Percentiles rank a stretch among this genome's conserved stretches.
Evolutionary conservation across 495 filamentous ascomycete species (phyloP).

Genomic region (Neurospora tetrasperma): DNA sequence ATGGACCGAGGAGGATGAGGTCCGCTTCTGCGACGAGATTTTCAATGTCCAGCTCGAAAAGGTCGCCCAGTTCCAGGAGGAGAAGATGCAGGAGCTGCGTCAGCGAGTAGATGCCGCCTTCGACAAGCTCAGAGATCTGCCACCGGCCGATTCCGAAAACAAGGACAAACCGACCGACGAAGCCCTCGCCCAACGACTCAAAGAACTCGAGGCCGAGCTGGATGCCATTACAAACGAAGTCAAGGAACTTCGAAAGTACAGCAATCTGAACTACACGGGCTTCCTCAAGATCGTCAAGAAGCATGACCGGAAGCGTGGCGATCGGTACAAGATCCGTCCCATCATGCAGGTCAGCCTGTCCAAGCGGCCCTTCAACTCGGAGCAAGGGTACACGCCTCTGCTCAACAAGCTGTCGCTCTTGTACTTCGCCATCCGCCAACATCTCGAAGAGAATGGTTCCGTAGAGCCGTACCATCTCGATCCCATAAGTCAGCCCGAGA

Average conservation of each 20-base stretch:
- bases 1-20: conserved; percentile 97
- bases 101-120: conserved; percentile 53
- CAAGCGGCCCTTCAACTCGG: conserved; percentile 85
- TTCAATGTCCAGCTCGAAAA: conserved; percentile 93
- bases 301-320: conserved; percentile 81
- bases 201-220: conserved; percentile 65
- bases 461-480: conserved; percentile 22
- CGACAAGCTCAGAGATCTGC: conserved; percentile 49
- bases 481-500: conserved; percentile 29
- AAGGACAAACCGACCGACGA: conserved; percentile 26
- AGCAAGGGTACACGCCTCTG: conserved; percentile 77
- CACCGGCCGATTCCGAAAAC: conserved; percentile 25
- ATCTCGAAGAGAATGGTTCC: conserved; percentile 45
- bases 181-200: conserved; percentile 45
- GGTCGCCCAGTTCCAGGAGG: conserved; percentile 78
- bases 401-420: conserved; percentile 85
- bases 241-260: conserved; percentile 89
- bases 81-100: conserved; percentile 60
- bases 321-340: conserved; percentile 73
- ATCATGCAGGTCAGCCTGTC: conserved; percentile 82
- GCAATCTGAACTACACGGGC: conserved; percentile 91
- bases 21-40: conserved; percentile 84
- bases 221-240: conserved; percentile 83
- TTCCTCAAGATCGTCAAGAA: conserved; percentile 98
- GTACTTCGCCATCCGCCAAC: conserved; percentile 88